Conservation (phyloP, 805 yeast species). For the Sugiyamaella boreocaroliniensis region DNA sequence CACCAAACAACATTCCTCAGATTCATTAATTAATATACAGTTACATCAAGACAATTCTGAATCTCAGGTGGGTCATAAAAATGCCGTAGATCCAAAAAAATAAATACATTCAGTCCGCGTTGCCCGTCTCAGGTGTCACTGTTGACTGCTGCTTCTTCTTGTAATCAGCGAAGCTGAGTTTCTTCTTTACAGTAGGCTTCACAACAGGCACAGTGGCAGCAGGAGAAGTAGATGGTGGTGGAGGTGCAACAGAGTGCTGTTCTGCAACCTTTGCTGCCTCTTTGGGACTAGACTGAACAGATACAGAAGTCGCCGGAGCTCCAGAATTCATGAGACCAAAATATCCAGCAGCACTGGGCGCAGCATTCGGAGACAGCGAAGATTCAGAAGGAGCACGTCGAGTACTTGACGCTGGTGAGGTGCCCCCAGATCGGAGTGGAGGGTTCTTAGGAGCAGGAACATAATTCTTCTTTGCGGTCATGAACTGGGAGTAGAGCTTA, state of each 20-base stretch:
- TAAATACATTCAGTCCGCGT: neutral
- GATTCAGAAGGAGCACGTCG: neutral
- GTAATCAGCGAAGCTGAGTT: slow-evolving; percentile 69
- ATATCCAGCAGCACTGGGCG: neutral
- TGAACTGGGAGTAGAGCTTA: neutral
- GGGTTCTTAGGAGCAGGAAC: neutral
- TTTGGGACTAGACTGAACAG: neutral
- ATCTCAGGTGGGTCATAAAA: neutral
- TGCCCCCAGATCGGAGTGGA: neutral
- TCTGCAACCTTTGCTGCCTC: neutral
- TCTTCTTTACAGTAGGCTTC: slow-evolving; percentile 32
- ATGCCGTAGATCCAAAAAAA: neutral
- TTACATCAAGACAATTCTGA: neutral
- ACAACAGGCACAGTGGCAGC: slow-evolving; percentile 1
- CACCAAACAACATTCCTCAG: neutral
- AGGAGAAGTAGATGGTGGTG: slow-evolving; percentile 2
- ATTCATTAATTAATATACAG: neutral
- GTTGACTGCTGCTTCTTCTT: slow-evolving; percentile 42
- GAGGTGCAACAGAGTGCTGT: neutral
- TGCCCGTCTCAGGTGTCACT: neutral
- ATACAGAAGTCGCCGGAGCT: neutral
- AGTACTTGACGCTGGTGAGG: neutral
- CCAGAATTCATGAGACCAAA: neutral
- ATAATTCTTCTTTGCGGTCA: slow-evolving; percentile 7
- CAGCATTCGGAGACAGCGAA: neutral